These are phyloP conservation scores for Lyophyllum semitale DNA, from an alignment of 768 basidiomycete genomes.

Conservation along the genomic window DNA sequence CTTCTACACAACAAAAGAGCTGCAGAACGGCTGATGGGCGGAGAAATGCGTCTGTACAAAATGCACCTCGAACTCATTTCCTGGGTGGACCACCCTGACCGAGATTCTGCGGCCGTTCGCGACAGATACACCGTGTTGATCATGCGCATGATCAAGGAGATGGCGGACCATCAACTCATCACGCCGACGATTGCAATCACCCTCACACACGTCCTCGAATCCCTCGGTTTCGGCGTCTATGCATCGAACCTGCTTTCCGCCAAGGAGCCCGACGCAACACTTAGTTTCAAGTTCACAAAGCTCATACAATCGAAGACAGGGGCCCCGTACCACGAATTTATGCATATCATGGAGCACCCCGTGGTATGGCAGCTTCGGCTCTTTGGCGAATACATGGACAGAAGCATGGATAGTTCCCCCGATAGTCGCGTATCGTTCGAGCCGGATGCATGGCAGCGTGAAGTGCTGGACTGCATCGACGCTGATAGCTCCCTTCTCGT, in stretches of 20 bases:
- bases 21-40: slow-evolving; percentile 31
- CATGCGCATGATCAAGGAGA: slow-evolving; percentile 50
- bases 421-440: slow-evolving; percentile 63
- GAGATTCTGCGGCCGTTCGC: slow-evolving; percentile 14
- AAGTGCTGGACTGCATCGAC: slow-evolving; percentile 68
- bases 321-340: slow-evolving; percentile 45
- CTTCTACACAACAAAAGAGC: slow-evolving; percentile 48
- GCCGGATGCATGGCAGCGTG: slow-evolving; percentile 72
- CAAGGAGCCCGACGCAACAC: slow-evolving; percentile 21
- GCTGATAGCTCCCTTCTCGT: slow-evolving; percentile 60
- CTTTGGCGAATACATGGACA: slow-evolving; percentile 73
- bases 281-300: slow-evolving; percentile 58
- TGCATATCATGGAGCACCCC: slow-evolving; percentile 58
- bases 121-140: slow-evolving; percentile 49
- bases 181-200: slow-evolving; percentile 34
- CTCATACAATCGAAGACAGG: slow-evolving; percentile 49
- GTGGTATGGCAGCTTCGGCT: slow-evolving; percentile 67
- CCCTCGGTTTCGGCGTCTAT: slow-evolving; percentile 51
- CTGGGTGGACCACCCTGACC: slow-evolving; percentile 37
- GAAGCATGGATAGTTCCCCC: slow-evolving; percentile 62
- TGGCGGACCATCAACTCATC: slow-evolving; percentile 37
- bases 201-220: slow-evolving; percentile 39
- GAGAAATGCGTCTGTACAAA: slow-evolving; percentile 10
- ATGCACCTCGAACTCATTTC: slow-evolving; percentile 50
- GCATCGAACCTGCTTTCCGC: slow-evolving; percentile 20